Conservation (phyloP, 139 green algal genomes). For the Chlamydomonas sphaeroides region DNA sequence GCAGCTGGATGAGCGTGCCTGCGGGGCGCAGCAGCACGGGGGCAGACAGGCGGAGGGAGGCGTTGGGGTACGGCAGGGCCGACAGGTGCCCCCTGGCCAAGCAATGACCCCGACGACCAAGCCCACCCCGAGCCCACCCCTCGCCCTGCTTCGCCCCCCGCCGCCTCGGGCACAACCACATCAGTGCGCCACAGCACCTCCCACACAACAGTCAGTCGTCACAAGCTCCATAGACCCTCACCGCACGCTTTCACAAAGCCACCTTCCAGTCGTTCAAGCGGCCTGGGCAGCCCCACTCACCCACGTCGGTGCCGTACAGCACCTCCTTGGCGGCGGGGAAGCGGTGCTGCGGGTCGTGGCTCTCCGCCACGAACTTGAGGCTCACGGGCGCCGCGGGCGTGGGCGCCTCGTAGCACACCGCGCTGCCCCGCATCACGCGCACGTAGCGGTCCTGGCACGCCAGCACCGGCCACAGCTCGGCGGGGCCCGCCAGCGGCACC, state of each 20-base stretch:
- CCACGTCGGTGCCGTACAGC: conserved; percentile 74
- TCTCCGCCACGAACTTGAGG: conserved; percentile 55
- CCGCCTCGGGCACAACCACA: too few species aligned
- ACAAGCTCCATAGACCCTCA: too few species aligned
- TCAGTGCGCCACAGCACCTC: too few species aligned
- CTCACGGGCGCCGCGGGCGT: conserved; percentile 62
- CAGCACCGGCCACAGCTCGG: conserved; percentile 57
- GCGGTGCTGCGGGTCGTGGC: conserved; percentile 55
- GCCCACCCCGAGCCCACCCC: background rate
- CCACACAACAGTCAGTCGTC: too few species aligned
- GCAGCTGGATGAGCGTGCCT: conserved; percentile 72
- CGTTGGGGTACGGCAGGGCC: background rate
- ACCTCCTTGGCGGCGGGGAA: conserved; percentile 66
- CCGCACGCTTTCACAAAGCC: too few species aligned
- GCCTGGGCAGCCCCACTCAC: too few species aligned
- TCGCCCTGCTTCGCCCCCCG: too few species aligned
- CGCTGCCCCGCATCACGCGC: conserved; percentile 46
- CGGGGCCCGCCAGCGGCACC: conserved; percentile 45
- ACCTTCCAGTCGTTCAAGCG: too few species aligned
- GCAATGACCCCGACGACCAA: background rate
- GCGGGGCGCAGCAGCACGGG: background rate
- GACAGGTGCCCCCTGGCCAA: too few species aligned
- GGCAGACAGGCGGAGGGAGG: background rate
- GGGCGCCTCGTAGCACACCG: conserved; percentile 45
- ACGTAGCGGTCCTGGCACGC: conserved; percentile 72